Evolutionary conservation across 148 eudicot species (phyloP), one percentile per base, ranked within the genome.

Genomic region (Fagopyrum homotropicum): DNA sequence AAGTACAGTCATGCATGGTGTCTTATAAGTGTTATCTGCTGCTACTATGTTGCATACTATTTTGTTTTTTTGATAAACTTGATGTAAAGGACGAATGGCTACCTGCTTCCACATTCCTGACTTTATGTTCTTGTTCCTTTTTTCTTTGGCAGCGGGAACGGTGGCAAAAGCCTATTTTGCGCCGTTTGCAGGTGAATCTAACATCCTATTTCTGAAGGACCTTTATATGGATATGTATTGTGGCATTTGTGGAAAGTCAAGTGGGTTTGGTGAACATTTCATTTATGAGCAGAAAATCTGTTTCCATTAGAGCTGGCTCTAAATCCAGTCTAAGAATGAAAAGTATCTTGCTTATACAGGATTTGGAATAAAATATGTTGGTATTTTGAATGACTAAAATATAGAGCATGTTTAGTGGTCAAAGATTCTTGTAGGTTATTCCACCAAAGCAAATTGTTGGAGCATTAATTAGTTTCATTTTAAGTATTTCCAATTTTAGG

Each of bases 141-240:
- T 26, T 73, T 73, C 47, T 74, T 68, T 30, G 84, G 61, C 89
- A 93, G 98, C 88, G 98, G 54, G 90, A 93, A 57, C 79, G 85
- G 66, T 91, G 89, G 98, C 93, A 91, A 76, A 93, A 89, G 82
- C 98, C 98, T 79, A 75, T 89, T 73, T 87, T 93, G 77, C 94
- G 98, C 77, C 97, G 93, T 75, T 75, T 93, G 79, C 98, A 93
- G 98, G 98, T 93, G 82, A 81, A 84, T 85, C 8, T 43, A 40
- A 22, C 4, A 59, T 7, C 64, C 64, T 59, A 5, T 54, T 16
- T 50, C 12, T 9, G 6, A 17, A 7, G 29, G 11, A 19, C 30
- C 29, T 29, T 9, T 29, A 26, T 49, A 35, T 63, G 7, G 14
- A 29, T 30, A 11, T 63, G 29, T 63, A 43, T 63, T 29, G 69